Percentiles rank a stretch among this genome's conserved stretches.
These are phyloP conservation scores for Monosporascus sp. DNA, from an alignment of 2,329 filamentous ascomycete genomes.

Conservation along the genomic window DNA sequence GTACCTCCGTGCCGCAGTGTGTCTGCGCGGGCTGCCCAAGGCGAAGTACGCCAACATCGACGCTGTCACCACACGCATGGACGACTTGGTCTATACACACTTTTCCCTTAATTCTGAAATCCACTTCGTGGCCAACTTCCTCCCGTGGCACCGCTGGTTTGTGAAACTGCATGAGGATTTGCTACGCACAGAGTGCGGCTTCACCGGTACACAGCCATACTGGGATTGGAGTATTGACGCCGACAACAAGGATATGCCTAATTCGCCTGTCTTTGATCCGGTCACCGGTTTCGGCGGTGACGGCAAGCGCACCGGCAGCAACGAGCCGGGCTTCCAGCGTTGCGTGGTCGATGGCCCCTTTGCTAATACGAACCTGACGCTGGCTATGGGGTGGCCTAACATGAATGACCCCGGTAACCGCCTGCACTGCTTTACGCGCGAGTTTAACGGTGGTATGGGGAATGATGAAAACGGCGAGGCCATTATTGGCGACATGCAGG, in stretches of 20 bases:
- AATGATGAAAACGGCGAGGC: too few relatives aligned
- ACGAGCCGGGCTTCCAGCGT: slow-evolving; percentile 2
- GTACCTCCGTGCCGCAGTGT: not conserved
- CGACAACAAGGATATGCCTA: not conserved
- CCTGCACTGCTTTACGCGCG: slow-evolving; percentile 14
- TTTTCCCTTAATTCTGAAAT: slow-evolving; percentile 7
- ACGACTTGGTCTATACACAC: too few relatives aligned
- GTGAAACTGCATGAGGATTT: slow-evolving; percentile 25
- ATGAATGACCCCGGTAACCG: slow-evolving; percentile 8
- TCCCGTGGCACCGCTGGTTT: slow-evolving; percentile 31
- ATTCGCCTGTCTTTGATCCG: slow-evolving; percentile 27
- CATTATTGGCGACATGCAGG: too few relatives aligned
- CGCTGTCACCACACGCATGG: too few relatives aligned
- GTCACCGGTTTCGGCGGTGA: slow-evolving; percentile 27
- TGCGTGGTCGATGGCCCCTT: slow-evolving; percentile 22
- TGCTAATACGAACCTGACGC: slow-evolving; percentile 10
- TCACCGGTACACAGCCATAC: slow-evolving; percentile 27
- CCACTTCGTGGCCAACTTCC: slow-evolving; percentile 24
- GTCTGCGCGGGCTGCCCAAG: not conserved
- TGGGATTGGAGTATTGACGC: slow-evolving; percentile 24
- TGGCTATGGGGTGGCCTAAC: slow-evolving; percentile 13
- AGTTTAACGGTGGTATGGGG: slow-evolving; percentile 7
- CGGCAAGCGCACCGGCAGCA: slow-evolving; percentile 15
- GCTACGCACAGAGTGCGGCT: slow-evolving; percentile 26
- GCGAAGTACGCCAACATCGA: too few relatives aligned